Evolutionary conservation across 148 eudicot genomes (phyloP).

Genomic region (Vaccinium darrowii): DNA sequence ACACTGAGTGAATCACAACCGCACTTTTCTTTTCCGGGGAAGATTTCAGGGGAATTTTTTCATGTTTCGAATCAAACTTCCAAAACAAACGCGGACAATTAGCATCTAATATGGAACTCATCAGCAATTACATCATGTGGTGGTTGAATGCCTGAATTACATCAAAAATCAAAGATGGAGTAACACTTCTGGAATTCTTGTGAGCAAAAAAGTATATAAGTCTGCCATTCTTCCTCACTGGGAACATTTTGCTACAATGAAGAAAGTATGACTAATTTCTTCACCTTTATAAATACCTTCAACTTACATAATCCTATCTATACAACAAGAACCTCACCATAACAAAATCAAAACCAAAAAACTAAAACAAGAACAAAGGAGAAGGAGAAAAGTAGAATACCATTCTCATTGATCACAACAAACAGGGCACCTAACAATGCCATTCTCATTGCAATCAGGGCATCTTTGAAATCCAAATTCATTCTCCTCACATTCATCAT

Average conservation of each 20-base stretch:
- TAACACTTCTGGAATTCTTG: not conserved
- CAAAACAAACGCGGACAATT: not conserved
- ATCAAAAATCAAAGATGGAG: not conserved
- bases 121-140: not conserved
- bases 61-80: no score
- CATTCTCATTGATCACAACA: slow-evolving; percentile 52
- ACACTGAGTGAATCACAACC: no score
- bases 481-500: slow-evolving; percentile 39
- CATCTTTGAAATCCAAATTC: slow-evolving; percentile 79
- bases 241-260: not conserved
- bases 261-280: not conserved
- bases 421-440: slow-evolving; percentile 73
- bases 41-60: no score
- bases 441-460: slow-evolving; percentile 94
- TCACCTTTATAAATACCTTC: not conserved
- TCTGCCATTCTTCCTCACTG: not conserved
- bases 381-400: slow-evolving; percentile 14
- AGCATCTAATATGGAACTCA: not conserved
- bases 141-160: not conserved
- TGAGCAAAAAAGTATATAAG: not conserved
- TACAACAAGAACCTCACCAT: slow-evolving; percentile 37
- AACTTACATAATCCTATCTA: slow-evolving; percentile 23
- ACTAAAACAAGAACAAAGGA: not conserved
- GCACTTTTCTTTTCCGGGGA: no score
- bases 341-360: not conserved